These are phyloP conservation scores for Amanita subjunquillea DNA, from an alignment of 768 basidiomycete species.

Conservation along the genomic window DNA sequence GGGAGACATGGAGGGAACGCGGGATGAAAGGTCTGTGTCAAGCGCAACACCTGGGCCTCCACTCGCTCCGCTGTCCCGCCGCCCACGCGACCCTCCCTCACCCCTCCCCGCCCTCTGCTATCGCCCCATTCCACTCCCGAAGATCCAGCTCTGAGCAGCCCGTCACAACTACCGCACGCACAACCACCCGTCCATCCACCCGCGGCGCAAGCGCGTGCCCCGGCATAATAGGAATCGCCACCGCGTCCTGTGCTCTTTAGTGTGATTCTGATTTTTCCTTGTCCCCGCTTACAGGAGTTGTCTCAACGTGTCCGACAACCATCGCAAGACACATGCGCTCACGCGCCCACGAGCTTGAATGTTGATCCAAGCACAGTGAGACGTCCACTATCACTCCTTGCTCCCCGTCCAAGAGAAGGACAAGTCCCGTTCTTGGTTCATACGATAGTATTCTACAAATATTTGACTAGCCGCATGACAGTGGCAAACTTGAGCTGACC, in stretches of 20 bases:
- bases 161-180: conserved; percentile 44
- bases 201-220: conserved; percentile 25
- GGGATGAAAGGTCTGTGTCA: conserved; percentile 16
- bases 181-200: conserved; percentile 33
- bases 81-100: neutral
- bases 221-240: conserved; percentile 33
- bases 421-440: conserved; percentile 34
- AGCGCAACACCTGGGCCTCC: conserved; percentile 18
- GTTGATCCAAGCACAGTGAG: conserved; percentile 35
- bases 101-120: conserved; percentile 13
- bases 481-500: conserved; percentile 25
- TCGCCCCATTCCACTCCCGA: conserved; percentile 27
- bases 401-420: conserved; percentile 39
- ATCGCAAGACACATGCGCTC: conserved; percentile 42
- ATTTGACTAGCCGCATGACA: neutral
- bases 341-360: conserved; percentile 34
- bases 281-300: conserved; percentile 25
- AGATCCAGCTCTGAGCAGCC: conserved; percentile 38
- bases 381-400: conserved; percentile 49
- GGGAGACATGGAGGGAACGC: conserved; percentile 11
- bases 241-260: conserved; percentile 18
- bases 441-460: conserved; percentile 43
- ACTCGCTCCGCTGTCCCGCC: conserved; percentile 13
- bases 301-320: conserved; percentile 51
- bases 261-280: neutral